phyloP scores from a whole-genome alignment of 345 rosid genomes.

The Eucalyptus coolabah region DNA sequence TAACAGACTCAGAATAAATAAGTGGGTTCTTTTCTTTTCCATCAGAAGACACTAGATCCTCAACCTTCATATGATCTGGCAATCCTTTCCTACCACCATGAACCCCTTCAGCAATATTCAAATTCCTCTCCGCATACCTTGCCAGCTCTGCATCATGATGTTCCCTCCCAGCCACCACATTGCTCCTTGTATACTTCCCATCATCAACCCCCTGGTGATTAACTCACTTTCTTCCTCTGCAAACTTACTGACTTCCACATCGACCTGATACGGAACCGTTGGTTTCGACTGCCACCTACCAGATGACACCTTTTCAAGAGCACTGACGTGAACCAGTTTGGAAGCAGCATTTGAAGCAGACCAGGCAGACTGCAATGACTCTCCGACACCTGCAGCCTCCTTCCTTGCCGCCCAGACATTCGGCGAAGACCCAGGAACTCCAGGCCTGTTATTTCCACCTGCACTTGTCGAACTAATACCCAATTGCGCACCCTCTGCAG shows the following conservation, averaged over 20 bases:
- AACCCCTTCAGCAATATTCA: conserved; percentile 16
- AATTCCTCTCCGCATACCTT: conserved; percentile 18
- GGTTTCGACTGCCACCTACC: conserved; percentile 72
- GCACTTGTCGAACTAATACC: conserved; percentile 8
- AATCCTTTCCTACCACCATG: conserved; percentile 24
- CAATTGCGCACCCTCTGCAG: conserved; percentile 9
- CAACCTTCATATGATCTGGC: conserved; percentile 19
- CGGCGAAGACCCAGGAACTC: conserved; percentile 18
- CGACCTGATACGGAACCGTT: conserved; percentile 14
- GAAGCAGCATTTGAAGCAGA: conserved; percentile 34
- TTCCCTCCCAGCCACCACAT: conserved; percentile 15
- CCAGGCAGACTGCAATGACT: conserved; percentile 34
- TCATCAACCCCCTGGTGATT: conserved; percentile 10
- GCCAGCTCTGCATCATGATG: conserved; percentile 12
- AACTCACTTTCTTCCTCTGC: conserved; percentile 22
- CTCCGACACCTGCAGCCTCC: conserved; percentile 25
- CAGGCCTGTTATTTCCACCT: conserved; percentile 14
- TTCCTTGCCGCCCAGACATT: conserved; percentile 57
- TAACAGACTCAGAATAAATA: conserved; percentile 12
- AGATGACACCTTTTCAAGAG: conserved; percentile 61
- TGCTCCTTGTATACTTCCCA: not conserved
- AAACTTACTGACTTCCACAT: conserved; percentile 34
- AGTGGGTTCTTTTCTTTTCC: conserved; percentile 24
- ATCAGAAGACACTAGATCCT: conserved; percentile 15
- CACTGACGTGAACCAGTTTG: conserved; percentile 58